Conservation (phyloP, 805 yeast genomes). For the Zygoascus ofunaensis region DNA sequence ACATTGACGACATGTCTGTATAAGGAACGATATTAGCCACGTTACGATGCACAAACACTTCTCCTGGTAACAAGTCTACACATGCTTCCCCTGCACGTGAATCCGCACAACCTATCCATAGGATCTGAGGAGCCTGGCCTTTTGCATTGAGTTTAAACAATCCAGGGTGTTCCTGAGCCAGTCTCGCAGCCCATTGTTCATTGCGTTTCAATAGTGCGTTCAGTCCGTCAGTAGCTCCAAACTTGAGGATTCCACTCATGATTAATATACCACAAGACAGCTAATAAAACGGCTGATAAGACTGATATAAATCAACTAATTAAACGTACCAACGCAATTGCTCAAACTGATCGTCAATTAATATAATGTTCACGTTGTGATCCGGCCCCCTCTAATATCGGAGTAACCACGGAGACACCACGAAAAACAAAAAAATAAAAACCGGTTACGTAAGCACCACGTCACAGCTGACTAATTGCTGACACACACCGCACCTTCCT, state of each 20-base stretch:
- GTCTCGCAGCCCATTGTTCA: slow-evolving; percentile 36
- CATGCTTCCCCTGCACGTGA: slow-evolving; percentile 79
- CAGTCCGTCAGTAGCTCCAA: slow-evolving; percentile 29
- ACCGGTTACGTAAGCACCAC: no score
- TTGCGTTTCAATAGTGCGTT: slow-evolving; percentile 33
- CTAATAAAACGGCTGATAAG: neutral
- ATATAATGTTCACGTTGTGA: no score
- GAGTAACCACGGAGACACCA: no score
- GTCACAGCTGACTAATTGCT: no score
- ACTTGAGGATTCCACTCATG: slow-evolving; percentile 10
- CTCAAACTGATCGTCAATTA: no score
- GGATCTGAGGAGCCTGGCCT: slow-evolving; percentile 88
- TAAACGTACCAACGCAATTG: neutral
- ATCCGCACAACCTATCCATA: slow-evolving; percentile 93
- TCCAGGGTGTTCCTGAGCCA: slow-evolving; percentile 44
- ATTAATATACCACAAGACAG: neutral
- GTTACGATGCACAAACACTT: slow-evolving; percentile 78
- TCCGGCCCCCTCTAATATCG: no score
- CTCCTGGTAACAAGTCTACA: slow-evolving; percentile 78
- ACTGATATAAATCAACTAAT: neutral
- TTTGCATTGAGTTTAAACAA: slow-evolving; percentile 56
- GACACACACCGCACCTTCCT: neutral
- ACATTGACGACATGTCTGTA: slow-evolving; percentile 62
- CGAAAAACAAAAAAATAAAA: no score
- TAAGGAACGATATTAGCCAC: slow-evolving; percentile 69